Conservation (phyloP, 1,284 basidiomycete genomes). For the Trametes polyzona region DNA sequence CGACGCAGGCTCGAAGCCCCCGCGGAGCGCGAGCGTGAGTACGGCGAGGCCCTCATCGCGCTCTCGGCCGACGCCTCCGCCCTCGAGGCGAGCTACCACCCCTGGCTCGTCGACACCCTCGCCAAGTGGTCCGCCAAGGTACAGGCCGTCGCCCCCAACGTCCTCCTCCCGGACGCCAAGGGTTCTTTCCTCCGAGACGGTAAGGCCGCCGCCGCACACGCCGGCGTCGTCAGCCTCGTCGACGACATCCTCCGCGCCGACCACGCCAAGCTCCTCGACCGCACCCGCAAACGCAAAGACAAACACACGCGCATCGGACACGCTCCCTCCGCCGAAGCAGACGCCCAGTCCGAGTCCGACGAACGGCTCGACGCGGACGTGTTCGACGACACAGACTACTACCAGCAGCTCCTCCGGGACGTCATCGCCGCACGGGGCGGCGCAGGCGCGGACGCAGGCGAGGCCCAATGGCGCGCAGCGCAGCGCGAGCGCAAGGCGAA, state of each 20-base stretch:
- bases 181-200: slow-evolving; percentile 62
- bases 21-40: slow-evolving; percentile 34
- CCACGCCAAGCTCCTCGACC: slow-evolving; percentile 55
- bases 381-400: slow-evolving; percentile 92
- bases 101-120: slow-evolving; percentile 74
- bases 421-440: slow-evolving; percentile 76
- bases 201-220: slow-evolving; percentile 30
- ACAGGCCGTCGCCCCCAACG: slow-evolving; percentile 82
- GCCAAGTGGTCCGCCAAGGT: slow-evolving; percentile 94
- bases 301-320: slow-evolving; percentile 49
- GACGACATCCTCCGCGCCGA: slow-evolving; percentile 67
- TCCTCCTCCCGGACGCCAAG: slow-evolving; percentile 70
- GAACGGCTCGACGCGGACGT: slow-evolving; percentile 52
- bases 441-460: slow-evolving; percentile 37
- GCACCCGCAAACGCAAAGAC: slow-evolving; percentile 58
- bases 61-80: slow-evolving; percentile 39
- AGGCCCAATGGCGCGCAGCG: slow-evolving; percentile 62
- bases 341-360: slow-evolving; percentile 33
- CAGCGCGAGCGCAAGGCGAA: slow-evolving; percentile 71
- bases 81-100: slow-evolving; percentile 69
- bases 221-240: slow-evolving; percentile 67
- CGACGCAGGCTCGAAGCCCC: slow-evolving; percentile 50
- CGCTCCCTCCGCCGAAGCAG: slow-evolving; percentile 21
- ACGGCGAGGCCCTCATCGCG: slow-evolving; percentile 44
- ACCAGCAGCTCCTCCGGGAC: slow-evolving; percentile 87